Conservation (phyloP, 2,329 filamentous ascomycete genomes). For the Claviceps sp. region DNA sequence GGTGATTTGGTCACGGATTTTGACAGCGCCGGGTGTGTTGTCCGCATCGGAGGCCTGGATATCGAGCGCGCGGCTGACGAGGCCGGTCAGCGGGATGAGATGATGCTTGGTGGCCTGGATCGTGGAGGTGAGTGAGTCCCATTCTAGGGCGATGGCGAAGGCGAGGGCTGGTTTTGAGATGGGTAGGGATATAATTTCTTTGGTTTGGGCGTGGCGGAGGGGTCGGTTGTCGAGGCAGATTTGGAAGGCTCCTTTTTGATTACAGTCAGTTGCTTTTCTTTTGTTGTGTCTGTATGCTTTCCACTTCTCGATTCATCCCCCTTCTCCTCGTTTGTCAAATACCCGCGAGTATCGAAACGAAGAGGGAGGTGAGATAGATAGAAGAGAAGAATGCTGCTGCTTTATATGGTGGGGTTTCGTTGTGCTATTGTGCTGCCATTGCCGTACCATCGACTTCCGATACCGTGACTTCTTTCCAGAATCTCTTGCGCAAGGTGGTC, state of each 20-base stretch:
- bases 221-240: conserved; percentile 67
- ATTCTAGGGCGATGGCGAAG: conserved; percentile 77
- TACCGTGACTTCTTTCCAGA: conserved; percentile 78
- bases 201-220: conserved; percentile 63
- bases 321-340: neutral
- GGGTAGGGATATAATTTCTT: conserved; percentile 59
- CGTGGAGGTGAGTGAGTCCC: conserved; percentile 71
- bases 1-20: conserved; percentile 50
- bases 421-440: neutral
- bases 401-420: too few species aligned
- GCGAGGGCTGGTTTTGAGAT: conserved; percentile 67
- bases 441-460: conserved; percentile 48
- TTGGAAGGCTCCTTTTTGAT: conserved; percentile 27
- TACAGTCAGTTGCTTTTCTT: neutral
- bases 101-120: conserved; percentile 78
- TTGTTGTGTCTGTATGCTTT: neutral
- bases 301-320: neutral
- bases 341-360: too few species aligned
- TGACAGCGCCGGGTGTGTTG: conserved; percentile 23
- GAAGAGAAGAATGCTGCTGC: too few species aligned
- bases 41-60: conserved; percentile 53
- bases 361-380: neutral
- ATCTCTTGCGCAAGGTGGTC: conserved; percentile 51
- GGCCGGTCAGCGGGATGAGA: conserved; percentile 78
- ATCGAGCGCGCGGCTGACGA: conserved; percentile 72